phyloP scores from a whole-genome alignment of 768 basidiomycete genomes.

The Hericium erinaceus region DNA sequence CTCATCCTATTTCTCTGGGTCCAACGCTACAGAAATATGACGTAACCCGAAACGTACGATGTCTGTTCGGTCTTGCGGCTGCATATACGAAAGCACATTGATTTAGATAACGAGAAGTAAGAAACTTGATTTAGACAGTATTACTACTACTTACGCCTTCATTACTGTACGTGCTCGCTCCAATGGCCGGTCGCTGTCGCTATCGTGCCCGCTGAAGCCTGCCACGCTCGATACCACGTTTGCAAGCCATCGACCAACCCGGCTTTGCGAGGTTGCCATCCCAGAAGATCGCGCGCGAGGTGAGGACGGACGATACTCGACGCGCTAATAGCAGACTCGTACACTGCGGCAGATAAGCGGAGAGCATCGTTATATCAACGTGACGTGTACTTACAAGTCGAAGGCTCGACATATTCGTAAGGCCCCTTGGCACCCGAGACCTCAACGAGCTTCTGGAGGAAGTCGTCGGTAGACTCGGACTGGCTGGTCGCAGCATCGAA shows the following conservation, averaged over 20 bases:
- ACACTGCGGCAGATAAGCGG: neutral
- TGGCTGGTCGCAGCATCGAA: conserved; percentile 32
- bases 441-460: conserved; percentile 28
- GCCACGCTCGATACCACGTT: conserved; percentile 31
- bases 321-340: conserved; percentile 19
- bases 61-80: no score
- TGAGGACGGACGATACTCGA: conserved; percentile 27
- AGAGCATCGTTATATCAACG: neutral
- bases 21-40: no score
- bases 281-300: conserved; percentile 31
- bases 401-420: conserved; percentile 26
- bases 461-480: conserved; percentile 32
- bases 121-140: no score
- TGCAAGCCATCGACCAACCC: conserved; percentile 34
- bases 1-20: no score
- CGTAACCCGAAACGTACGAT: no score
- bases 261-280: conserved; percentile 34
- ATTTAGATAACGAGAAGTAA: no score
- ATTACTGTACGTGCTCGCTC: neutral
- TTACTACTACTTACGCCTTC: neutral
- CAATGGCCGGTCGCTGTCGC: neutral
- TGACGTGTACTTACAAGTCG: conserved; percentile 23
- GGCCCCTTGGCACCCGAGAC: conserved; percentile 28
- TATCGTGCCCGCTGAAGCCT: neutral
- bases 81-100: no score